Evolutionary conservation across 306 rosid species (phyloP).

Genomic region (Trifolium fragiferum): DNA sequence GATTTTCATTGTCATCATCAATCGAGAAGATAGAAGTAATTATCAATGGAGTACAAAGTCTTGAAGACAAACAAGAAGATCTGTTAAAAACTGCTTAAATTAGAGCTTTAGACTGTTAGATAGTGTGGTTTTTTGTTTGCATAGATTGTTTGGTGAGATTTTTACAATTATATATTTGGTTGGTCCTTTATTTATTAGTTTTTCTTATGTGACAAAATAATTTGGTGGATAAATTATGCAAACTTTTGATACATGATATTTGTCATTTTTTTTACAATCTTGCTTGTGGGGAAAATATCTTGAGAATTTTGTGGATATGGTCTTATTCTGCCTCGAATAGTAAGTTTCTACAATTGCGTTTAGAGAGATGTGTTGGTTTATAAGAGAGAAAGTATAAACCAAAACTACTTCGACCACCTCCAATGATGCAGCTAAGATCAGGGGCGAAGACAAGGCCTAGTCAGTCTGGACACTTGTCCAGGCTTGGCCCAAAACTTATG

Average conservation of each 20-base stretch:
- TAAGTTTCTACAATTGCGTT: background rate
- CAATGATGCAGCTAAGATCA: no score
- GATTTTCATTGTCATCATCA: slow-evolving; percentile 34
- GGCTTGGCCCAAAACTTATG: no score
- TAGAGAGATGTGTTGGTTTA: background rate
- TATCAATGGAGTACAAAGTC: slow-evolving; percentile 43
- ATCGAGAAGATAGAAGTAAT: slow-evolving; percentile 41
- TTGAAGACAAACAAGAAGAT: slow-evolving; percentile 52
- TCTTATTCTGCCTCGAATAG: background rate
- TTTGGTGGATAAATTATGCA: slow-evolving; percentile 50
- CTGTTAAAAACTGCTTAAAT: slow-evolving; percentile 44
- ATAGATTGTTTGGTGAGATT: slow-evolving; percentile 66
- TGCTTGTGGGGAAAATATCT: slow-evolving; percentile 4
- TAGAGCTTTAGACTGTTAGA: slow-evolving; percentile 56
- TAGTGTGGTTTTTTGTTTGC: slow-evolving; percentile 49
- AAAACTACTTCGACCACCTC: no score
- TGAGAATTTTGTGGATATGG: background rate
- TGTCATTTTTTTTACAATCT: slow-evolving; percentile 15
- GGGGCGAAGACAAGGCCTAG: no score
- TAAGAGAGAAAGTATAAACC: background rate
- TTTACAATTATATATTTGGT: slow-evolving; percentile 51
- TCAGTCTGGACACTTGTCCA: no score
- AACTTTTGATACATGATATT: slow-evolving; percentile 52
- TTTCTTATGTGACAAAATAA: slow-evolving; percentile 56
- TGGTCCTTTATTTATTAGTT: slow-evolving; percentile 49